Evolutionary conservation across 176 grass and related monocot genomes (phyloP).

Genomic region (Rhynchospora tenuis): DNA sequence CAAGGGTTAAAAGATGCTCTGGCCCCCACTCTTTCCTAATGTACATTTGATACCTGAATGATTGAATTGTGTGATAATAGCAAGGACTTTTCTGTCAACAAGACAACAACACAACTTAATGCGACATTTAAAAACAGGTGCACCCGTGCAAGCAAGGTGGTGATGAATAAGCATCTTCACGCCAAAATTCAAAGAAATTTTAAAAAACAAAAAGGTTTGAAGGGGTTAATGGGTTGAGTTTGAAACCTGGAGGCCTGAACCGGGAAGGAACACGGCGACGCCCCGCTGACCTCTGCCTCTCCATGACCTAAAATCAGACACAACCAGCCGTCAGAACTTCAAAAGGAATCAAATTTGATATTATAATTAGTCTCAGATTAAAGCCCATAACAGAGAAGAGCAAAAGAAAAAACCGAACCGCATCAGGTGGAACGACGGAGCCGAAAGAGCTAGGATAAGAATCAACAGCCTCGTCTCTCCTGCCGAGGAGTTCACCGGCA

Average conservation of each 20-base stretch:
- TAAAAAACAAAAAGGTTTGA: neutral
- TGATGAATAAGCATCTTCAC: neutral
- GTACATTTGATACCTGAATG: constrained; percentile 10
- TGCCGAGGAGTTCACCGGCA: neutral
- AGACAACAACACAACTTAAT: neutral
- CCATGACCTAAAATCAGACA: constrained; percentile 6
- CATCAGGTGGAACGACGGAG: neutral
- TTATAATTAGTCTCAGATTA: neutral
- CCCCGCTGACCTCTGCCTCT: constrained; percentile 1
- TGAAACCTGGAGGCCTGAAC: neutral
- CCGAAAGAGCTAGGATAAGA: neutral
- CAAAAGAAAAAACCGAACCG: neutral
- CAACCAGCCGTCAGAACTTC: neutral
- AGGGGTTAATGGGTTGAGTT: neutral
- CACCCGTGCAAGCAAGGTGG: constrained; percentile 9
- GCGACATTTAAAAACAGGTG: neutral
- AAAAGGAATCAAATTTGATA: neutral
- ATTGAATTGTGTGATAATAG: constrained; percentile 11
- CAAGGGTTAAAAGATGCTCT: constrained; percentile 15
- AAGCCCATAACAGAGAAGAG: neutral
- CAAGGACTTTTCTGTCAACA: neutral
- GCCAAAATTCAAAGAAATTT: neutral
- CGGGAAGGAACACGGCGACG: neutral
- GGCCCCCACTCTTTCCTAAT: neutral
- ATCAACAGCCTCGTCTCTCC: neutral